Evolutionary conservation across 345 rosid species (phyloP), one percentile per base, ranked within the genome.

Genomic region (Populus pruinosa): DNA sequence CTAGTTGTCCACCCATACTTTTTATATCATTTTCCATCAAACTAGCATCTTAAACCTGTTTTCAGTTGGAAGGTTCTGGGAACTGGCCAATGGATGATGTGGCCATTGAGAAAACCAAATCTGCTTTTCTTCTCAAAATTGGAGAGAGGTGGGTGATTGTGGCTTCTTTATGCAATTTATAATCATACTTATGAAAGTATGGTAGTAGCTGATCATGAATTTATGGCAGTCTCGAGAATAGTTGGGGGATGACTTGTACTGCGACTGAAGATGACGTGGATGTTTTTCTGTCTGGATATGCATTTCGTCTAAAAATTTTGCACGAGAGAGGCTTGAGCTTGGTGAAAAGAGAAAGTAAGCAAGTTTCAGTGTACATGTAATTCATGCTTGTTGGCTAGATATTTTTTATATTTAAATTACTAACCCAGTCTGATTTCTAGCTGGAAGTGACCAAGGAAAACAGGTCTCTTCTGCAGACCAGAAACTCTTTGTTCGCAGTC

Each of bases 51-150:
- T 38, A 81, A 14, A 23, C 84, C 78, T 75, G 44, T 80, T 67
- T 82, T 35, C 81, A 93, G 99, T 85, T 93, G 88, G 99, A 93
- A 88, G 98, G 99, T 74, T 95, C 99, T 83, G 99, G 97, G 66
- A 92, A 88, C 82, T 95, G 99, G 99, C 97, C 98, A 38, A 86
- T 89, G 92, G 94, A 91, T 87, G 92, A 89, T 76, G 81, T 88
- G 56, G 93, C 94, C 17, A 87, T 92, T 82, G 96, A 91, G 91
- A 95, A 88, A 87, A 95, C 98, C 49, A 95, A 93, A 85, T 80
- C 89, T 38, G 96, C 93, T 39, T 95, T 95, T 86, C 98, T 95
- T 81, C 87, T 91, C 70, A 83, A 93, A 86, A 92, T 95, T 83
- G 99, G 92, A 41, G 98, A 95, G 82, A 93, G 92, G 97, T 95